Conservation (phyloP, 2,329 filamentous ascomycete species). For the Fusarium robinianum region DNA sequence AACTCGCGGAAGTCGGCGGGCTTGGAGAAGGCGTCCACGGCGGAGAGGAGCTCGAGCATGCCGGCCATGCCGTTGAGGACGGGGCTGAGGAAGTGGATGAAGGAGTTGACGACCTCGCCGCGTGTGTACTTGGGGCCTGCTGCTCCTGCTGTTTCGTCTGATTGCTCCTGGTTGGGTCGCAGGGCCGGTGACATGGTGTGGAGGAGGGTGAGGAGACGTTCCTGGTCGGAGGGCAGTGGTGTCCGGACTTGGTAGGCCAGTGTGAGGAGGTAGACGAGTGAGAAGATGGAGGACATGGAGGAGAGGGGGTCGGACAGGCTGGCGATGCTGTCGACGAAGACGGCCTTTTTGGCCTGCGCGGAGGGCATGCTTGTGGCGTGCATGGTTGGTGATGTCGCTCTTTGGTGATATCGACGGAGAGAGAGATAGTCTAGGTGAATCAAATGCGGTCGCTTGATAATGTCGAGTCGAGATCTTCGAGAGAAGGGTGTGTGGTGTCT, state of each 20-base stretch:
- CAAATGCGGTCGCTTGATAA: no score
- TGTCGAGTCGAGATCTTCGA: no score
- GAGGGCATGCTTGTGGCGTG: constrained; percentile 32
- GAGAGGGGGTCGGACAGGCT: constrained; percentile 39
- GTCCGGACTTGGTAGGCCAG: constrained; percentile 40
- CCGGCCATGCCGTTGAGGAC: constrained; percentile 44
- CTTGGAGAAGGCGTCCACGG: constrained; percentile 39
- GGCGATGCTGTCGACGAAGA: constrained; percentile 38
- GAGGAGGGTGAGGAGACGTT: constrained; percentile 43
- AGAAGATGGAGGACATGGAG: constrained; percentile 38
- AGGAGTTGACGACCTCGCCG: constrained; percentile 40
- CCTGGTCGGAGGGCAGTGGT: constrained; percentile 32
- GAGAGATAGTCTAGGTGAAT: not conserved
- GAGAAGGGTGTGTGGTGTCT: no score
- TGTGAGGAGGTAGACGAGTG: constrained; percentile 42
- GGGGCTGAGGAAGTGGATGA: constrained; percentile 38
- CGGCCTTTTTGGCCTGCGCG: constrained; percentile 24
- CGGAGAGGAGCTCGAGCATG: constrained; percentile 39
- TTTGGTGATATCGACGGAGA: constrained; percentile 4
- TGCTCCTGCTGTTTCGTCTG: not conserved
- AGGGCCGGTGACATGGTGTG: constrained; percentile 39
- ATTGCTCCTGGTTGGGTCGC: constrained; percentile 8
- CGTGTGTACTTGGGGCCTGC: constrained; percentile 27
- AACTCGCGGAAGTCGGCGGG: constrained; percentile 44
- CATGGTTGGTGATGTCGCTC: constrained; percentile 18